Conservation (phyloP, 495 filamentous ascomycete genomes). For the Astrothelium subdiscretum region DNA sequence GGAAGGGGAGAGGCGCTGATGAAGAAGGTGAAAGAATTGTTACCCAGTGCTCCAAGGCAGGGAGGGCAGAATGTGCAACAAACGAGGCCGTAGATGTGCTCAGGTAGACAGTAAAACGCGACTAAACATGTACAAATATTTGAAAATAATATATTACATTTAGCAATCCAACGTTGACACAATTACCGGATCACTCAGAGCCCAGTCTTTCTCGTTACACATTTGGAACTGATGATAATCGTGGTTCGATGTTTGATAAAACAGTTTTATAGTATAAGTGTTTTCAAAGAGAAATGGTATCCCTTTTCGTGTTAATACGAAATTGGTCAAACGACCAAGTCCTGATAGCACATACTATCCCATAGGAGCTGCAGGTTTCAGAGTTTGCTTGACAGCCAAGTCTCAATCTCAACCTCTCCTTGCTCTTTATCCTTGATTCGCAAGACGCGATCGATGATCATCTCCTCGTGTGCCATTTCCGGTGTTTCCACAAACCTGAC, state of each 20-base stretch:
- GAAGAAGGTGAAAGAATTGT: background rate
- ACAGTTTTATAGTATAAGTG: no score
- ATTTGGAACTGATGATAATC: no score
- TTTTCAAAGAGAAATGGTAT: no score
- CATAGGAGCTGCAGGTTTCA: no score
- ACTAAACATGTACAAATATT: background rate
- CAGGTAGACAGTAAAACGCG: background rate
- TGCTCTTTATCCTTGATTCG: background rate
- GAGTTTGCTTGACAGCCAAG: background rate
- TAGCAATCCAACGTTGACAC: no score
- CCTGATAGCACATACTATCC: no score
- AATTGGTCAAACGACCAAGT: no score
- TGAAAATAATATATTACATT: no score
- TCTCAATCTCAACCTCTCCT: background rate
- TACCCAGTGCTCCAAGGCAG: background rate
- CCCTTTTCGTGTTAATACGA: no score
- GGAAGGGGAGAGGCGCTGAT: background rate
- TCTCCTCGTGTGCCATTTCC: slow-evolving; percentile 31
- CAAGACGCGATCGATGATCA: slow-evolving; percentile 23
- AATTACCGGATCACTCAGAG: no score
- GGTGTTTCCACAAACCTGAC: slow-evolving; percentile 18
- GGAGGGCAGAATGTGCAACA: background rate
- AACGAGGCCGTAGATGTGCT: background rate
- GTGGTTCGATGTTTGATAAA: no score
- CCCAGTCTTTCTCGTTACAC: no score